Evolutionary conservation across 2,329 filamentous ascomycete genomes (phyloP).

Genomic region (Trematosphaeria pertusa): DNA sequence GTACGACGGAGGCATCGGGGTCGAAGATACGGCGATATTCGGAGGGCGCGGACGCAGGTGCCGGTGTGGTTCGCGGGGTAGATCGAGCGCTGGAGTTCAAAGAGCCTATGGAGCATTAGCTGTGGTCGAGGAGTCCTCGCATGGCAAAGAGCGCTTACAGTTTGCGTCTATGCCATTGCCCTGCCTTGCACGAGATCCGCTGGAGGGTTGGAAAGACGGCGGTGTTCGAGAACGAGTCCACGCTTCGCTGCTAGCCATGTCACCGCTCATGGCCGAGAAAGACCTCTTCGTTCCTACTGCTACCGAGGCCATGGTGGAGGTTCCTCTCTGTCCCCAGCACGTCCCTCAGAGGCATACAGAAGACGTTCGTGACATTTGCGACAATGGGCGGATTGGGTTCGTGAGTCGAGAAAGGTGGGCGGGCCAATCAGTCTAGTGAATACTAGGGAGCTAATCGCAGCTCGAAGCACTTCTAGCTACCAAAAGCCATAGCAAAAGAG

Average conservation of each 20-base stretch:
- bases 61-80: slow-evolving; percentile 37
- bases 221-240: slow-evolving; percentile 11
- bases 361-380: too few relatives aligned
- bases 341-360: too few relatives aligned
- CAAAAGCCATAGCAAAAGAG: too few relatives aligned
- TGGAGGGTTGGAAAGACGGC: slow-evolving; percentile 5
- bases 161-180: slow-evolving; percentile 9
- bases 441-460: too few relatives aligned
- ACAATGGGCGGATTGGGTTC: too few relatives aligned
- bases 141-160: too few relatives aligned
- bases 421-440: too few relatives aligned
- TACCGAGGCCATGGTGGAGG: slow-evolving; percentile 33
- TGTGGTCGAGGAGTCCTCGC: slow-evolving; percentile 3
- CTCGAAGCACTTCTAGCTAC: too few relatives aligned
- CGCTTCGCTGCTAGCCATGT: slow-evolving; percentile 17
- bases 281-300: slow-evolving; percentile 37
- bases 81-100: slow-evolving; percentile 33
- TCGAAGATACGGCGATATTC: slow-evolving; percentile 55
- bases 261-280: slow-evolving; percentile 33
- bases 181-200: slow-evolving; percentile 4
- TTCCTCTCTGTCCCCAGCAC: background rate
- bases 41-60: slow-evolving; percentile 19
- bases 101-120: slow-evolving; percentile 23
- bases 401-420: too few relatives aligned
- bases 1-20: slow-evolving; percentile 71